Percentiles rank a stretch among this genome's conserved stretches.
Conservation (phyloP, 129 eudicot species). For the Flaveria ramosissima region DNA sequence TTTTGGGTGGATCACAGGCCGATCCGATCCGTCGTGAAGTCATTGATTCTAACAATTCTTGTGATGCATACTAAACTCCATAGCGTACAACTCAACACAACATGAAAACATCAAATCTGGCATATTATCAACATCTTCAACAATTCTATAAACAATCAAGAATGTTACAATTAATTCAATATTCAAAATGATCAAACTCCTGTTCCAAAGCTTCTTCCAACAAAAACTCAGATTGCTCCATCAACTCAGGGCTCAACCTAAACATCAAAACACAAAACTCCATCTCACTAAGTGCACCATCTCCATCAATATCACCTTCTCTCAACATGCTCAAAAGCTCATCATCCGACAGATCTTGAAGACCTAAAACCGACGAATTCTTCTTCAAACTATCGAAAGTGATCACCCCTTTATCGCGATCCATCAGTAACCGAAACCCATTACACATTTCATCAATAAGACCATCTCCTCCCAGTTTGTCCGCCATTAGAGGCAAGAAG, state of each 20-base stretch:
- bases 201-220: conserved; percentile 58
- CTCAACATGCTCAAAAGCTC: conserved; percentile 57
- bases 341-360: conserved; percentile 58
- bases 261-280: conserved; percentile 90
- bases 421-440: conserved; percentile 67
- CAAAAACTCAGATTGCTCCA: conserved; percentile 69
- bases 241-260: conserved; percentile 76
- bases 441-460: conserved; percentile 70
- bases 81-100: neutral
- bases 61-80: neutral
- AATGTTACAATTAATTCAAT: conserved; percentile 1
- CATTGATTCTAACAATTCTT: too few species aligned
- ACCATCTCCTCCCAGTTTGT: conserved; percentile 76
- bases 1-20: too few species aligned
- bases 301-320: conserved; percentile 79
- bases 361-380: conserved; percentile 58
- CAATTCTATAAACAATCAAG: neutral
- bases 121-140: neutral
- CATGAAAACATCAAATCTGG: neutral
- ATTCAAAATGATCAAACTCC: conserved; percentile 29
- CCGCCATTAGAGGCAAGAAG: conserved; percentile 73
- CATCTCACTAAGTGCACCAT: conserved; percentile 79
- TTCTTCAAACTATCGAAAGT: conserved; percentile 74
- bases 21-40: too few species aligned
- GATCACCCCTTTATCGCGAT: conserved; percentile 62